Evolutionary conservation across 1,284 basidiomycete species (phyloP), one percentile per base, ranked within the genome.

Genomic region (Tilletia indica): DNA sequence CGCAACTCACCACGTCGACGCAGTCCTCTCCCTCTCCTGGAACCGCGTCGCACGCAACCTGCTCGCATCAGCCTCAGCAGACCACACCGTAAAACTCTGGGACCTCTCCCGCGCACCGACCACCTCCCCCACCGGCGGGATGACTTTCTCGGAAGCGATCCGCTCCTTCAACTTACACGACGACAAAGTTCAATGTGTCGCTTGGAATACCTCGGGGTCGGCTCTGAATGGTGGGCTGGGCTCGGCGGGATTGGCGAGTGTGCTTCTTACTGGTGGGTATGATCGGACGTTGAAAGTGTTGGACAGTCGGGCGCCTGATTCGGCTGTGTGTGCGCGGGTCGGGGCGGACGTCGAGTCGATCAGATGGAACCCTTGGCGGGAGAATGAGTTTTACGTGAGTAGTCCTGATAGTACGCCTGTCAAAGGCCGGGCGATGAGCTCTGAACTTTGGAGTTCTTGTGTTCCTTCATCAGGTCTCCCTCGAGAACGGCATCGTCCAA

Each of bases 61-160:
- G 70, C 88, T 99, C 3, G 93, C 95, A 0, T 94, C 93, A 67
- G 93, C 93, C 1, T 93, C 92, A 58, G 96, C 97, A 0, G 97
- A 99, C 85, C 89, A 89, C 69, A 99, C 97, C 0, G 93, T 99
- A 74, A 99, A 99, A 86, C 86, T 99, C 25, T 99, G 96, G 97
- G 97, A 99, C 86, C 87, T 99, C 71, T 91, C 89, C 56, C 88
- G 92, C 0, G 76, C 80, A 2, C 73, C 78, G 39, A 89, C 90
- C 73, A 14, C 61, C 34, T 9, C 61, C 31, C 14, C 34, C 51
- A 25, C 6, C 21, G 16, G 51, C 51, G 11, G 8, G 19, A 54
- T 54, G 51, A 25, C 51, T 8, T 19, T 19, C 51, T n/a, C 61
- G 1, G 61, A 64, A 42, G 88, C 94, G 9, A 89, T 97, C 81